phyloP scores from a whole-genome alignment of 176 grass and related monocot genomes.

The Poa pratensis region DNA sequence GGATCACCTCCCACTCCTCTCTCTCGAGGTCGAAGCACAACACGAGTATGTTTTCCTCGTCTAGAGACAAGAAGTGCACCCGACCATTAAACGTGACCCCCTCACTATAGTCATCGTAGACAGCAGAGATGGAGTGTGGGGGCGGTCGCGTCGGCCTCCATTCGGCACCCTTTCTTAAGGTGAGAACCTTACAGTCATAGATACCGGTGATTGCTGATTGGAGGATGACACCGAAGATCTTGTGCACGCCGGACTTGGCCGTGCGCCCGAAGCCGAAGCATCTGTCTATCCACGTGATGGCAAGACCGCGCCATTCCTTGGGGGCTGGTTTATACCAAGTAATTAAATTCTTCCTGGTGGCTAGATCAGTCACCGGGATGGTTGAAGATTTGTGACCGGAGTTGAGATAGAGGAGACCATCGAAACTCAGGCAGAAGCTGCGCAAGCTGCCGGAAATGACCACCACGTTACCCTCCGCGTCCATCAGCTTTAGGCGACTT shows the following conservation, averaged over 20 bases:
- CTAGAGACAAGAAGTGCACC: not conserved
- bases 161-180: not conserved
- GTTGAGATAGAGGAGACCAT: not conserved
- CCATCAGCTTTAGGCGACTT: not conserved
- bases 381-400: not conserved
- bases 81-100: not conserved
- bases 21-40: conserved; percentile 11
- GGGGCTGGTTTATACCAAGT: too few relatives aligned
- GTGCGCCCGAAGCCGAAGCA: not conserved
- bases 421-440: not conserved
- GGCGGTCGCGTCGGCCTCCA: not conserved
- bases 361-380: not conserved
- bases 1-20: conserved; percentile 1
- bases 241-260: not conserved
- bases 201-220: not conserved
- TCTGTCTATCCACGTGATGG: not conserved
- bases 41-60: too few relatives aligned
- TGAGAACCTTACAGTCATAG: not conserved
- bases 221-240: not conserved
- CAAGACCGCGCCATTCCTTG: not conserved
- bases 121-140: not conserved
- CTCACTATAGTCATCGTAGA: not conserved
- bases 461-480: not conserved
- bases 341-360: not conserved
- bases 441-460: not conserved